A percentile compares a stretch with the other conserved stretches of the same genome.
Evolutionary conservation across 306 rosid genomes (phyloP).

Genomic region (Macrotyloma uniflorum): DNA sequence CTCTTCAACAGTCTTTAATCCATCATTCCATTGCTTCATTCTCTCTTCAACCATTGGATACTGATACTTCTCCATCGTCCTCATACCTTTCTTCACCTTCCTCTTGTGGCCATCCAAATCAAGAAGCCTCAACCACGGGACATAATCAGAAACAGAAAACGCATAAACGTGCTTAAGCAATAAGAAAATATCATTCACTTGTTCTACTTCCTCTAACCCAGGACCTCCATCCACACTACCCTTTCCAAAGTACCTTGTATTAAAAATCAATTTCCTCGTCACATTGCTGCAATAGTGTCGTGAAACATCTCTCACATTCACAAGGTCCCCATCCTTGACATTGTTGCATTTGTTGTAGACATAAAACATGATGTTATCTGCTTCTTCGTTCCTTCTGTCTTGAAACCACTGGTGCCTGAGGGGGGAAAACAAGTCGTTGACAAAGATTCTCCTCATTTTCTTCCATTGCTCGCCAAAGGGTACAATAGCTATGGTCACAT

Average conservation of each 20-base stretch:
- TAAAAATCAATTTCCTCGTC: conserved; percentile 41
- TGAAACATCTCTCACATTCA: conserved; percentile 26
- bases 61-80: not conserved
- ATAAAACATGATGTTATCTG: conserved; percentile 37
- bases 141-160: conserved; percentile 42
- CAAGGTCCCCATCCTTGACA: not conserved
- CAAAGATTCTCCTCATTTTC: conserved; percentile 38
- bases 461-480: conserved; percentile 35
- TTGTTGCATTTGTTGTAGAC: conserved; percentile 20
- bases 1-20: not conserved
- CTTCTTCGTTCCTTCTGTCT: conserved; percentile 33
- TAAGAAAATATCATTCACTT: conserved; percentile 24
- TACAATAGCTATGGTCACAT: not conserved
- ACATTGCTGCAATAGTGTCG: conserved; percentile 42
- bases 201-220: conserved; percentile 38
- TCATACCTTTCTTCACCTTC: not conserved
- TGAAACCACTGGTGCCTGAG: conserved; percentile 13
- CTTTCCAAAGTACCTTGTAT: conserved; percentile 44
- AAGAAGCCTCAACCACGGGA: not conserved
- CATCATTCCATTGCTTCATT: not conserved
- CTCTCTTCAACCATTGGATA: not conserved
- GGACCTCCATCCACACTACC: conserved; percentile 37
- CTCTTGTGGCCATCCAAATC: conserved; percentile 11
- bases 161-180: conserved; percentile 35
- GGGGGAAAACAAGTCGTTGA: not conserved